A percentile compares a stretch with the other conserved stretches of the same genome.
Evolutionary conservation across 148 eudicot genomes (phyloP).

Genomic region (Gaultheria prostrata): DNA sequence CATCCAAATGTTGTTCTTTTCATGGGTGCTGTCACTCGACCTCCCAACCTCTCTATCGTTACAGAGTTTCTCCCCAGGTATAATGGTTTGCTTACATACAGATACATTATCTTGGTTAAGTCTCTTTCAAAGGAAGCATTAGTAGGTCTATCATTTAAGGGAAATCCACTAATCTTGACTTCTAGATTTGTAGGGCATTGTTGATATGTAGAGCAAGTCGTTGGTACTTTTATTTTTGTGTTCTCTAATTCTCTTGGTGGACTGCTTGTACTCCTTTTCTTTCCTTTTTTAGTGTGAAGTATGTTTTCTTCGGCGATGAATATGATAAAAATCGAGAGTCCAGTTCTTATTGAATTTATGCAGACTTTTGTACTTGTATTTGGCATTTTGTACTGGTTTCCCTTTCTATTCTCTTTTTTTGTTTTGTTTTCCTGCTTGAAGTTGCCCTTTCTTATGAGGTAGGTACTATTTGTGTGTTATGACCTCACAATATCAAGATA

Average conservation of each 20-base stretch:
- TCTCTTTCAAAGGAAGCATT: background rate
- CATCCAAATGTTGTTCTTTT: conserved; percentile 95
- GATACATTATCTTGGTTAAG: background rate
- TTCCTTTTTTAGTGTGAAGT: background rate
- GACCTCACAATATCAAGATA: background rate
- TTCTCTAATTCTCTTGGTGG: background rate
- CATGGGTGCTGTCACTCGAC: conserved; percentile 99
- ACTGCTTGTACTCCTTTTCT: background rate
- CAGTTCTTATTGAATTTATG: background rate
- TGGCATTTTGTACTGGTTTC: background rate
- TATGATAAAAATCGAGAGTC: background rate
- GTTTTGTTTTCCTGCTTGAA: background rate
- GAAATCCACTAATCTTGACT: background rate
- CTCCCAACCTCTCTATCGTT: conserved; percentile 91
- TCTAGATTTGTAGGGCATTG: background rate
- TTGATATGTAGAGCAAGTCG: background rate
- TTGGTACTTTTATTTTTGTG: background rate
- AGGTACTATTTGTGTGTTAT: background rate
- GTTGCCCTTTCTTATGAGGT: background rate
- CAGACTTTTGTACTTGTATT: background rate
- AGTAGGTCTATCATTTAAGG: background rate
- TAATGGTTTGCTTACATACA: conserved; percentile 1
- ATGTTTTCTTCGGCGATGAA: background rate
- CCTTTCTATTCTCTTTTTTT: background rate
- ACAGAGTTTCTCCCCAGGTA: conserved; percentile 97